A percentile compares a stretch with the other conserved stretches of the same genome.
Conservation (phyloP, 139 green algal genomes). For the Pleodorina starrii region DNA sequence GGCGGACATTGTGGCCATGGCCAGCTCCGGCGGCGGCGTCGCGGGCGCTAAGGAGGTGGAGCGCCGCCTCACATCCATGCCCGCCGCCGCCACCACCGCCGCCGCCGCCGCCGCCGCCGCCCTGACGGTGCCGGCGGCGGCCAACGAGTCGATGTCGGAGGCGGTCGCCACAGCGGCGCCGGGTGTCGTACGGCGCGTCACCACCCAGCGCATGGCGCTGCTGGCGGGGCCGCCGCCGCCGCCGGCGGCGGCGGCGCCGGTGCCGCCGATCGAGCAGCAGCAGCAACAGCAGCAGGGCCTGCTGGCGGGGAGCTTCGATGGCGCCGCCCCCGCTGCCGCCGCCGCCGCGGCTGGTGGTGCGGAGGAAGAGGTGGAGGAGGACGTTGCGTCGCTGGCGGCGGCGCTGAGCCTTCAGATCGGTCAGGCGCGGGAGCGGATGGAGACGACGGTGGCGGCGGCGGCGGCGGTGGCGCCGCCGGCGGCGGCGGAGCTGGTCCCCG, state of each 20-base stretch:
- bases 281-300: too few relatives aligned
- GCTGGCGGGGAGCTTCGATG: too few relatives aligned
- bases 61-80: constrained; percentile 29
- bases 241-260: neutral
- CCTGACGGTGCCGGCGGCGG: too few relatives aligned
- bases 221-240: neutral
- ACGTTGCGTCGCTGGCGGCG: constrained; percentile 20
- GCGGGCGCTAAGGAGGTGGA: constrained; percentile 13
- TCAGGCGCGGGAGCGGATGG: neutral
- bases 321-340: neutral
- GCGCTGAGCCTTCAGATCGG: constrained; percentile 26
- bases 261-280: neutral
- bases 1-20: constrained; percentile 39
- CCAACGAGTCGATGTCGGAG: neutral
- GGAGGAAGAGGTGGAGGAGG: neutral
- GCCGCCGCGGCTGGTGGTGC: neutral
- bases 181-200: neutral
- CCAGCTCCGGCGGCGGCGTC: neutral
- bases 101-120: neutral
- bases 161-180: neutral
- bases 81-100: neutral
- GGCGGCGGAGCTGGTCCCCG: too few relatives aligned
- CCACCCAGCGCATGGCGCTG: neutral
- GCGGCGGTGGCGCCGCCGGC: neutral
- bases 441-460: neutral